These are phyloP conservation scores for Dendrobium catenatum DNA, from an alignment of 106 monocot genomes.

Conservation along the genomic window DNA sequence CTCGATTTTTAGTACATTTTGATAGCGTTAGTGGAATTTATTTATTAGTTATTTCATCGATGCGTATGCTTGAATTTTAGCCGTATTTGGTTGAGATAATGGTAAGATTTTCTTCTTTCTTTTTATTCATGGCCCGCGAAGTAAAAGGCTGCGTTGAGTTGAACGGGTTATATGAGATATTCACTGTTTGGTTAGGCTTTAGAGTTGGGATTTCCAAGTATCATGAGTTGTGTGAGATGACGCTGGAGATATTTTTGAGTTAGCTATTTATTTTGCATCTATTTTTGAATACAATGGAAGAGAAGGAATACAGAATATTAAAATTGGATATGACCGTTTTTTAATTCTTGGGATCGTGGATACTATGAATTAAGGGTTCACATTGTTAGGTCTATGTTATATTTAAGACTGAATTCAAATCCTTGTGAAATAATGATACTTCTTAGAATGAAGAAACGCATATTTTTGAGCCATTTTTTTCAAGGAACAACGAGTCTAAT, in stretches of 20 bases:
- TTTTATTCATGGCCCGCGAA: neutral
- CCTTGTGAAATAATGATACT: neutral
- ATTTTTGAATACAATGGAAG: neutral
- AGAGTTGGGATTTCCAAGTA: neutral
- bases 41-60: neutral
- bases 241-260: neutral
- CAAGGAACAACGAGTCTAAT: too few species aligned
- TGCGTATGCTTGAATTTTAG: neutral
- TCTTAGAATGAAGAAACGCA: neutral
- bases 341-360: too few species aligned
- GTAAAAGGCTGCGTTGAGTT: neutral
- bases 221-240: neutral
- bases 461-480: neutral
- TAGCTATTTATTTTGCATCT: neutral
- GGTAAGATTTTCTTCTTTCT: neutral
- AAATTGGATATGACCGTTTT: neutral
- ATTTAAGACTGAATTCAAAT: neutral
- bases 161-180: neutral
- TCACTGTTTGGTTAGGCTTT: neutral
- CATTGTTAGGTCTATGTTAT: neutral
- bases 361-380: neutral
- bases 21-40: neutral
- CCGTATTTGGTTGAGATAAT: neutral
- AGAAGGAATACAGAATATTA: neutral
- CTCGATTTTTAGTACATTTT: neutral